These are phyloP conservation scores for Ogataea pilisensis DNA, from an alignment of 805 yeast genomes.

Conservation along the genomic window DNA sequence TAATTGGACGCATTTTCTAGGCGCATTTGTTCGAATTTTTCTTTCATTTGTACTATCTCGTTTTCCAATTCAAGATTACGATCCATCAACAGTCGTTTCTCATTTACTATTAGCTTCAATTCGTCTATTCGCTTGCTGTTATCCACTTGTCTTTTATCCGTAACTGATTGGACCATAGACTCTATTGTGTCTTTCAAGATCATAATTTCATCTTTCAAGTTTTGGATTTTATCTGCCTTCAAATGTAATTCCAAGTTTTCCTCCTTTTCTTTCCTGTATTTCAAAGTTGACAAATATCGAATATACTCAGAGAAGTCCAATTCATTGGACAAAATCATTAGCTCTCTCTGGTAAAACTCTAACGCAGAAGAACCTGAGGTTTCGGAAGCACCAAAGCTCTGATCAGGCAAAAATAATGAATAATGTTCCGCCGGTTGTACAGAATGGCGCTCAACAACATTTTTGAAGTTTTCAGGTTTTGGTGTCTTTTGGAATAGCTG, in stretches of 20 bases:
- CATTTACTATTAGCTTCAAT: not conserved
- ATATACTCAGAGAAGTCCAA: constrained; percentile 54
- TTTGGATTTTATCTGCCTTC: not conserved
- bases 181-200: not conserved
- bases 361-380: too few relatives aligned
- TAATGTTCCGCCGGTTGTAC: constrained; percentile 11
- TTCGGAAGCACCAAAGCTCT: too few relatives aligned
- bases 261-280: constrained; percentile 25
- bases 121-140: not conserved
- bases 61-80: constrained; percentile 2
- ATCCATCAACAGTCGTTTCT: not conserved
- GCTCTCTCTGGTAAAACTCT: constrained; percentile 54
- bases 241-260: constrained; percentile 26
- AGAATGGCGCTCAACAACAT: constrained; percentile 4
- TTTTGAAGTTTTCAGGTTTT: not conserved
- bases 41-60: not conserved
- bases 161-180: not conserved
- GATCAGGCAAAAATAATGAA: too few relatives aligned
- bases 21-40: not conserved
- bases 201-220: constrained; percentile 8
- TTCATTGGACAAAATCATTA: constrained; percentile 54
- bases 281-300: constrained; percentile 34
- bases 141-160: not conserved
- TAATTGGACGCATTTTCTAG: too few relatives aligned
- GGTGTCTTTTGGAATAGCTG: constrained; percentile 14